Evolutionary conservation across 2,329 filamentous ascomycete genomes (phyloP).

Genomic region (Cercospora sojina): DNA sequence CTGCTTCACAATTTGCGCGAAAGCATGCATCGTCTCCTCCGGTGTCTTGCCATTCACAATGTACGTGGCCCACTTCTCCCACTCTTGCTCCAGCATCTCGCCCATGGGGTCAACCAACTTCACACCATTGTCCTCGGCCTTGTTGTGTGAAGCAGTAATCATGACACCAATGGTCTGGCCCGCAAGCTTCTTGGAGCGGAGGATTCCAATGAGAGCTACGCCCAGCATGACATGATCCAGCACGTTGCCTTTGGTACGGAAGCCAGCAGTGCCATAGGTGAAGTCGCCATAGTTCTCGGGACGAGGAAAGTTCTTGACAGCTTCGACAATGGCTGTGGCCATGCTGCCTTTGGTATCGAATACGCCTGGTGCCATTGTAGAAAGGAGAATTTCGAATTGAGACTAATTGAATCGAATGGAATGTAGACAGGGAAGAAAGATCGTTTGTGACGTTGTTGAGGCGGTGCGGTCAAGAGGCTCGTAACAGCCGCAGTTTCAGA

Average conservation of each 20-base stretch:
- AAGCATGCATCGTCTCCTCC: slow-evolving; percentile 71
- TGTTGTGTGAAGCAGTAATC: slow-evolving; percentile 94
- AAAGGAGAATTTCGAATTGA: background rate
- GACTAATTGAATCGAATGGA: background rate
- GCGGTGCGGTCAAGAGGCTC: background rate
- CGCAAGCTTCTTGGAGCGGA: slow-evolving; percentile 85
- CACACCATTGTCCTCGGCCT: slow-evolving; percentile 83
- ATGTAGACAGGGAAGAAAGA: background rate
- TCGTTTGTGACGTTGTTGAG: background rate
- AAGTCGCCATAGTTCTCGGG: slow-evolving; percentile 42
- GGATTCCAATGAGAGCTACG: slow-evolving; percentile 81
- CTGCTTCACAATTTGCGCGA: slow-evolving; percentile 70
- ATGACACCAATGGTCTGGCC: slow-evolving; percentile 93
- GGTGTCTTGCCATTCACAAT: slow-evolving; percentile 82
- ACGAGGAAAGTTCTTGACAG: slow-evolving; percentile 37
- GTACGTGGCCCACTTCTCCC: slow-evolving; percentile 84
- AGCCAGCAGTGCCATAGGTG: slow-evolving; percentile 62
- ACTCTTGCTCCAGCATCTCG: slow-evolving; percentile 92
- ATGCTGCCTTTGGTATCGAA: slow-evolving; percentile 20
- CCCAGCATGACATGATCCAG: slow-evolving; percentile 91
- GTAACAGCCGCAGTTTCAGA: slow-evolving; percentile 6
- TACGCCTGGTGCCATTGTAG: slow-evolving; percentile 19
- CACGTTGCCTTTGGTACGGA: slow-evolving; percentile 72
- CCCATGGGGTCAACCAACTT: slow-evolving; percentile 97
- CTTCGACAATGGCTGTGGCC: slow-evolving; percentile 33